Percentiles rank a stretch among this genome's conserved stretches.
These are phyloP conservation scores for Hyaloscypha hepaticicola DNA, from an alignment of 495 filamentous ascomycete genomes.

Conservation along the genomic window DNA sequence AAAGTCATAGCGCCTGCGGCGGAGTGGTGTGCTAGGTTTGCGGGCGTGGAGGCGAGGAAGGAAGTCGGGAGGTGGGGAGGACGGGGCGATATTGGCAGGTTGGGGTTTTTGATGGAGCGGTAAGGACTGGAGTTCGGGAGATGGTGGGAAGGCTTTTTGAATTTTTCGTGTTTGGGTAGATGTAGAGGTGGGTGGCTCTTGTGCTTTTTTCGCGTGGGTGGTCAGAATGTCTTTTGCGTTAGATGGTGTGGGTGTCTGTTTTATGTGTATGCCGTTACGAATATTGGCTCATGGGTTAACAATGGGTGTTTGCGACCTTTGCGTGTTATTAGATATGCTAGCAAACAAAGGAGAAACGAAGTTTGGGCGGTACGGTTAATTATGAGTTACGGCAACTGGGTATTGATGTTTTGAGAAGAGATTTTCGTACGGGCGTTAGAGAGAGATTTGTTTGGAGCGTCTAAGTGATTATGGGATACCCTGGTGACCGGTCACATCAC, in stretches of 20 bases:
- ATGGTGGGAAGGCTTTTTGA: neutral
- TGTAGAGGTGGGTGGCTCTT: neutral
- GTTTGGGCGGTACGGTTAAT: too few relatives aligned
- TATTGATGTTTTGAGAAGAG: neutral
- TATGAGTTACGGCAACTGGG: neutral
- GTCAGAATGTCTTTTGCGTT: neutral
- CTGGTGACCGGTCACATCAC: too few relatives aligned
- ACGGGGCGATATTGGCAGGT: neutral
- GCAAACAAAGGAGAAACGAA: too few relatives aligned
- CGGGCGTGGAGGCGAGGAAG: neutral
- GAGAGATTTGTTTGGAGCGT: too few relatives aligned
- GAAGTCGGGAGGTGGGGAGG: neutral
- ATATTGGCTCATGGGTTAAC: neutral
- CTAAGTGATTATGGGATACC: too few relatives aligned
- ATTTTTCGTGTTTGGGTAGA: neutral
- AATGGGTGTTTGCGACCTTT: too few relatives aligned
- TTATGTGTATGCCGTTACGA: neutral
- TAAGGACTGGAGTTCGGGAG: neutral
- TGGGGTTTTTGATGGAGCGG: neutral
- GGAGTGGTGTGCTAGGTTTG: slow-evolving; percentile 16
- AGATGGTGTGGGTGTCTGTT: neutral
- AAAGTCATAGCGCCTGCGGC: slow-evolving; percentile 14
- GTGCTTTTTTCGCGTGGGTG: neutral
- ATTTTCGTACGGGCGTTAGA: too few relatives aligned
- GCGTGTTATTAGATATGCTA: too few relatives aligned